Conservation (phyloP, 352 stramenopile genomes). For the Phytophthora boehmeriae region DNA sequence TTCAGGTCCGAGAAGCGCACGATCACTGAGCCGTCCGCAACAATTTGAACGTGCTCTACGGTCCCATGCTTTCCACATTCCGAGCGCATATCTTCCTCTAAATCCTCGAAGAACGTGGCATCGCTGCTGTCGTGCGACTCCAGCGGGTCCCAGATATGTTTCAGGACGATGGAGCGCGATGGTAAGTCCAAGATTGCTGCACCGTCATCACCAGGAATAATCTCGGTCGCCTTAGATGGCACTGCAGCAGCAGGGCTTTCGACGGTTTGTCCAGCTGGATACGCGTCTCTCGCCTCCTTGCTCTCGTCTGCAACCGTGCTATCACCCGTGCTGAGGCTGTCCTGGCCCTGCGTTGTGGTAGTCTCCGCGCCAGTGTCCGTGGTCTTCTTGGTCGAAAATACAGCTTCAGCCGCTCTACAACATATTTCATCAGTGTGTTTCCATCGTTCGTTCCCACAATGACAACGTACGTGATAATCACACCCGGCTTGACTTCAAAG, state of each 20-base stretch:
- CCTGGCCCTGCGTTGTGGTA: not conserved
- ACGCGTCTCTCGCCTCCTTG: slow-evolving; percentile 3
- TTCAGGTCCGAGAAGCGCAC: slow-evolving; percentile 62
- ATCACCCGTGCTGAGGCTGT: not conserved
- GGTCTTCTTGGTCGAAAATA: slow-evolving; percentile 46
- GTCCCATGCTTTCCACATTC: slow-evolving; percentile 76
- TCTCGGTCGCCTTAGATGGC: not conserved
- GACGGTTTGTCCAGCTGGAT: not conserved
- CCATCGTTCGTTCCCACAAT: not conserved
- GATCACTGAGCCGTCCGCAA: slow-evolving; percentile 60
- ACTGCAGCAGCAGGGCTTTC: not conserved
- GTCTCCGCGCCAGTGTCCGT: not conserved
- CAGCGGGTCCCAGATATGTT: slow-evolving; percentile 68
- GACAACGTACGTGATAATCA: slow-evolving; percentile 83
- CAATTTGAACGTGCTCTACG: slow-evolving; percentile 71
- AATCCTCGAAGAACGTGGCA: slow-evolving; percentile 61
- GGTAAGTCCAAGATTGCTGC: slow-evolving; percentile 42
- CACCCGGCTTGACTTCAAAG: slow-evolving; percentile 86
- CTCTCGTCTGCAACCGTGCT: slow-evolving; percentile 2
- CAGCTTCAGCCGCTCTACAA: slow-evolving; percentile 49
- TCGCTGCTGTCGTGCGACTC: slow-evolving; percentile 40
- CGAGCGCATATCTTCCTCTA: slow-evolving; percentile 80
- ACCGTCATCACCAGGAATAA: slow-evolving; percentile 4
- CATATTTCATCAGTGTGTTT: not conserved
- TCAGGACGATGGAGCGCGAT: slow-evolving; percentile 66